phyloP scores from a whole-genome alignment of 441 rosid genomes.

The Pelargonium cotyledonis region DNA sequence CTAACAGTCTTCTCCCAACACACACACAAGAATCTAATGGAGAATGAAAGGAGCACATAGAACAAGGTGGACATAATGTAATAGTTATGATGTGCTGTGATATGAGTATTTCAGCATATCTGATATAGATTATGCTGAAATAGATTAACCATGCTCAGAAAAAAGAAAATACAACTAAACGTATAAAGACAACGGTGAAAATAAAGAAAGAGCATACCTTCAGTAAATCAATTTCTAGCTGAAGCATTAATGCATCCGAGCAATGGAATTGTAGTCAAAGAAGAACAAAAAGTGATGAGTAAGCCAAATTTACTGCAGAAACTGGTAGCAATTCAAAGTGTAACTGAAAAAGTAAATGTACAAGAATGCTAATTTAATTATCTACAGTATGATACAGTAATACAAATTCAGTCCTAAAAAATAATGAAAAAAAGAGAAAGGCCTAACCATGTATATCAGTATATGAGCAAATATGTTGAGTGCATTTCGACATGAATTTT shows the following conservation, averaged over 20 bases:
- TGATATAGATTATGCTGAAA: too few relatives aligned
- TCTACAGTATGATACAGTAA: background rate
- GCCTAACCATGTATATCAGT: background rate
- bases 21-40: background rate
- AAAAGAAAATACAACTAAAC: too few relatives aligned
- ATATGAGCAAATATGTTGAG: too few relatives aligned
- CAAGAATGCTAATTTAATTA: background rate
- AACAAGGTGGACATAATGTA: background rate
- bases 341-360: background rate
- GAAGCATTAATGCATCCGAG: slow-evolving; percentile 31
- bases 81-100: background rate
- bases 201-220: slow-evolving; percentile 50
- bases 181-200: slow-evolving; percentile 7
- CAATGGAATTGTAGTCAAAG: slow-evolving; percentile 23
- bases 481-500: too few relatives aligned
- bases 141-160: too few relatives aligned
- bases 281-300: slow-evolving; percentile 16
- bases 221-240: slow-evolving; percentile 97
- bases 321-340: slow-evolving; percentile 1
- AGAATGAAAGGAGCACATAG: background rate
- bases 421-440: background rate
- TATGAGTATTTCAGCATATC: background rate
- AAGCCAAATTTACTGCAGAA: slow-evolving; percentile 4
- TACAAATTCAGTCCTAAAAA: background rate
- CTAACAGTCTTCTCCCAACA: background rate